Evolutionary conservation across 2,329 filamentous ascomycete genomes (phyloP).

Genomic region (Sarocladiaceae sp.): DNA sequence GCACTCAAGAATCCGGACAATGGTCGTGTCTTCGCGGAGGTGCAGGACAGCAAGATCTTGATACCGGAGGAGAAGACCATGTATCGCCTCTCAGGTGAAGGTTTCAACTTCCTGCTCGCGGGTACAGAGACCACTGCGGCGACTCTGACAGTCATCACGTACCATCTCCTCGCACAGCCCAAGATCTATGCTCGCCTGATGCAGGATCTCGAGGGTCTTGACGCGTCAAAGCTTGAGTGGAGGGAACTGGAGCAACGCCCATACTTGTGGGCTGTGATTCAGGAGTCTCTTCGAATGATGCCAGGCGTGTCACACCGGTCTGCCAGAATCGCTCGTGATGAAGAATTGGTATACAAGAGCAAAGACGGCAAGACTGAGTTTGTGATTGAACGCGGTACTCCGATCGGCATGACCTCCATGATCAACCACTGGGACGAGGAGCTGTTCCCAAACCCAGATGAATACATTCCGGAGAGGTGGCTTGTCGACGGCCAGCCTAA

Average conservation of each 20-base stretch:
- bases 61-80: conserved; percentile 28
- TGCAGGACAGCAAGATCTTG: conserved; percentile 19
- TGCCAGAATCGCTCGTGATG: conserved; percentile 18
- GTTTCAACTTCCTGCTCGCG: conserved; percentile 28
- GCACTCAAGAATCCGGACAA: conserved; percentile 19
- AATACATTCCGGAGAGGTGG: conserved; percentile 29
- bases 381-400: conserved; percentile 24
- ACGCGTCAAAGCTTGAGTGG: conserved; percentile 17
- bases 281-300: conserved; percentile 25
- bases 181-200: conserved; percentile 17
- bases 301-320: conserved; percentile 24
- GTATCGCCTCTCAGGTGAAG: conserved; percentile 32
- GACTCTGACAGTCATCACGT: conserved; percentile 20
- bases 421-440: conserved; percentile 25
- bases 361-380: conserved; percentile 17
- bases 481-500: conserved; percentile 19
- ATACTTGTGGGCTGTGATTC: conserved; percentile 24
- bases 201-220: conserved; percentile 16
- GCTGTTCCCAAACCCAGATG: conserved; percentile 26
- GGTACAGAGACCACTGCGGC: conserved; percentile 33
- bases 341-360: conserved; percentile 20
- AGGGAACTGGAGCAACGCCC: conserved; percentile 22
- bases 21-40: conserved; percentile 22
- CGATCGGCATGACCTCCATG: conserved; percentile 27
- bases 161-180: conserved; percentile 20